phyloP scores from a whole-genome alignment of 768 basidiomycete species.

The Phylloporus scabripes region DNA sequence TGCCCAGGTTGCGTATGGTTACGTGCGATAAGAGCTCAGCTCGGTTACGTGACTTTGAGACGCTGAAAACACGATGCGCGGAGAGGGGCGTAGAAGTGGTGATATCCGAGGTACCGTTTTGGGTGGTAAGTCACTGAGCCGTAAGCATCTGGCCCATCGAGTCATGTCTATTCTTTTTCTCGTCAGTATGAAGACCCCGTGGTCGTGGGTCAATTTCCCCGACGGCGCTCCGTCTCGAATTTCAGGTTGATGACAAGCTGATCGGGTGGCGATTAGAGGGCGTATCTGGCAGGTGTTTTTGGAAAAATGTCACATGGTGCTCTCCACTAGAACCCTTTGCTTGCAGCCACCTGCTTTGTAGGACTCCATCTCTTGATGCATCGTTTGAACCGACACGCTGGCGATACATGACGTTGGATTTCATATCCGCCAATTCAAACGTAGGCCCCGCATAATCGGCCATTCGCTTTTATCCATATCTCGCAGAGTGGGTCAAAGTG shows the following conservation, averaged over 20 bases:
- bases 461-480: background rate
- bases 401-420: background rate
- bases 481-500: too few species aligned
- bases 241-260: constrained; percentile 30
- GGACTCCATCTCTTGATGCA: background rate
- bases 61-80: constrained; percentile 27
- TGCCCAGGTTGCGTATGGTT: constrained; percentile 34
- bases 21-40: constrained; percentile 30
- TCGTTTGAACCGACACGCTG: background rate
- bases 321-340: too few species aligned
- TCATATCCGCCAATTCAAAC: background rate
- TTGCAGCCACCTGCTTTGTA: background rate
- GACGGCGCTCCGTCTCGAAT: constrained; percentile 33
- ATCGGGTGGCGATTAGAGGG: constrained; percentile 3
- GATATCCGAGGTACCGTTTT: constrained; percentile 27
- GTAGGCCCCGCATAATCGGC: background rate
- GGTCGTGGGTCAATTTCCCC: constrained; percentile 30
- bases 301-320: too few species aligned
- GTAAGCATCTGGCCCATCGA: background rate
- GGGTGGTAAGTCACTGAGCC: constrained; percentile 30
- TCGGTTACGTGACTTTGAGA: constrained; percentile 18
- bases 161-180: background rate
- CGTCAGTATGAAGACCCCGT: constrained; percentile 36
- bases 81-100: constrained; percentile 26
- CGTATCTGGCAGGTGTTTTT: too few species aligned